Base-by-base conservation (phyloP, 768 basidiomycete genomes). In the Holtermanniella nyarrowii region DNA sequence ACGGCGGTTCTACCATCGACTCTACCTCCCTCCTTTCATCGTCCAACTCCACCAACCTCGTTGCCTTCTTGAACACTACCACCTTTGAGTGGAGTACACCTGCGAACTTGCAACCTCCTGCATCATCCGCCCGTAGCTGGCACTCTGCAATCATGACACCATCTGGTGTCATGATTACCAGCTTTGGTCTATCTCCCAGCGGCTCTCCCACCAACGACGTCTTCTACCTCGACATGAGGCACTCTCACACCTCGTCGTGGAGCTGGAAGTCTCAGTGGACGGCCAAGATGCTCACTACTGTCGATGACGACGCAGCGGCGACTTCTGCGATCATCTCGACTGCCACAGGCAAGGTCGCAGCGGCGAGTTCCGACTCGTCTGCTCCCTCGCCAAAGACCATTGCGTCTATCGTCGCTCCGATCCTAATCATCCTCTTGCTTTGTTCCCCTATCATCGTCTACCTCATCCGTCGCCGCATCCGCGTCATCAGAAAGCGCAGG, bases 91-190 rank as follows among this genome's bases (percentile, higher is more conserved):
- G 70, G 70, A 60, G 62, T 1, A 54, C 62, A n/a, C 70, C 70
- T 4, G 53, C 62, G 11, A 62, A 63, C 49, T 58, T 71, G 10
- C 70, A 71, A 46, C 70, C 68, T 0, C 59, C 66, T 4, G 27
- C 60, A 10, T 64, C 64, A 3, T 59, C 63, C 14, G 66, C 66
- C 20, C 56, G 54, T 4, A 54, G 65, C 12, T 69, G 67, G 54
- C 68, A 71, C 48, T 58, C 68, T 13, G 55, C 64, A 2, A 50
- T 71, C 26, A 69, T 71, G 55, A 68, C 68, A 16, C 54, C 58
- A 26, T 56, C 62, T 3, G 70, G 70, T 14, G 68, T 71, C n/a
- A 67, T 71, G 60, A 64, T 71, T 50, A 55, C 64, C 18, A 66
- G 68, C 11, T 71, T 71, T 45, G 70, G 70, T 16, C 50, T 71